These are phyloP conservation scores for Solanum peruvianum DNA, from an alignment of 257 asterid genomes.

Conservation along the genomic window DNA sequence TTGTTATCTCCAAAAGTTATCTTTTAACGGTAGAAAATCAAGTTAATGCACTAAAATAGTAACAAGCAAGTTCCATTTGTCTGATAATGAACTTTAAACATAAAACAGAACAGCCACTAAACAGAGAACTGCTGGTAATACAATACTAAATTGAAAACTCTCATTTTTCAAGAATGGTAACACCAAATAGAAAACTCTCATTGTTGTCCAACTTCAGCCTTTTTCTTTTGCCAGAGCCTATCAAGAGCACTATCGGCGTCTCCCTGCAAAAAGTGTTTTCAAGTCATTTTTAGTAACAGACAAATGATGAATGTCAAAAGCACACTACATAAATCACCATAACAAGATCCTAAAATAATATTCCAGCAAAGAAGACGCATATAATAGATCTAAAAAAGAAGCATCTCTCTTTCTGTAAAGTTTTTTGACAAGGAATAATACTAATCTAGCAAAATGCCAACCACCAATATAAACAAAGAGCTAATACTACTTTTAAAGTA, in stretches of 20 bases:
- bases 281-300: not conserved
- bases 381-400: not conserved
- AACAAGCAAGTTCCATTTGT: not conserved
- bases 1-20: not conserved
- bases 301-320: not conserved
- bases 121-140: not conserved
- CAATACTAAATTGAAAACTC: not conserved
- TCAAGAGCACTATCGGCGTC: conserved; percentile 17
- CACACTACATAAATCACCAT: not conserved
- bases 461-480: not conserved
- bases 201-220: conserved; percentile 3
- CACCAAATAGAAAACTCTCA: not conserved
- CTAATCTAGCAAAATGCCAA: not conserved
- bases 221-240: conserved; percentile 18
- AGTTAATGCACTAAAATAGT: not conserved
- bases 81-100: not conserved
- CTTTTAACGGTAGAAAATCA: not conserved
- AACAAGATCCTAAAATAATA: not conserved
- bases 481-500: not conserved
- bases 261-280: conserved; percentile 21
- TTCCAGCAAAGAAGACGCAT: too few species aligned
- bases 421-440: not conserved
- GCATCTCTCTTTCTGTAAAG: not conserved
- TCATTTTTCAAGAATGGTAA: too few species aligned
- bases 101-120: not conserved